Evolutionary conservation across 495 filamentous ascomycete genomes (phyloP).

Genomic region (Zalerion maritima): DNA sequence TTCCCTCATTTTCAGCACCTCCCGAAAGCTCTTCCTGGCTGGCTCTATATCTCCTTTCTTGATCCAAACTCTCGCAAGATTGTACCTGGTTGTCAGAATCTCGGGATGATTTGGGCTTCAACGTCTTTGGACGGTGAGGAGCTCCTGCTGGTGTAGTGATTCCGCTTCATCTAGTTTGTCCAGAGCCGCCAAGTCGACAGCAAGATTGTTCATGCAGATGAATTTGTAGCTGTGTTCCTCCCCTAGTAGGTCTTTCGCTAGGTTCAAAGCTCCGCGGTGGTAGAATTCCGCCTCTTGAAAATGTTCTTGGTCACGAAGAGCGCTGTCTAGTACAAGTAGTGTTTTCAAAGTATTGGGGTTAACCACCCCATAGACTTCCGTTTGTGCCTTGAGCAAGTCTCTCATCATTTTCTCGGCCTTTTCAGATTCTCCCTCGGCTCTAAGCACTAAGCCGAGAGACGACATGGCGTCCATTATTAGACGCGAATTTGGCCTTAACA

Average conservation of each 20-base stretch:
- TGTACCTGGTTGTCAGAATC: too few species aligned
- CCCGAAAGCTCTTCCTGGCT: too few species aligned
- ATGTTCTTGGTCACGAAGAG: neutral
- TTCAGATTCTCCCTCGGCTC: neutral
- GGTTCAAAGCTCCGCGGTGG: neutral
- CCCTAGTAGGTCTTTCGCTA: neutral
- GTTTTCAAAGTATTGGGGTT: slow-evolving; percentile 1
- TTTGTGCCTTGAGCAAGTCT: neutral
- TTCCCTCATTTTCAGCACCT: too few species aligned
- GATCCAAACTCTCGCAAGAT: too few species aligned
- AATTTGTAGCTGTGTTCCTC: slow-evolving; percentile 2
- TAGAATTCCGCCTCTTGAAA: neutral
- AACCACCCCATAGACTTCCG: neutral
- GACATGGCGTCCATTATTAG: slow-evolving; percentile 4
- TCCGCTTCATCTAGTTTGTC: slow-evolving; percentile 6
- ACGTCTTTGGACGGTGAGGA: neutral
- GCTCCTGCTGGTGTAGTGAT: neutral
- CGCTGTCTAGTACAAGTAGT: neutral
- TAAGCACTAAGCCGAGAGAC: slow-evolving; percentile 2
- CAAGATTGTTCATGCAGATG: slow-evolving; percentile 9
- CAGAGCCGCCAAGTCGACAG: slow-evolving; percentile 3
- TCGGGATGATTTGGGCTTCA: neutral
- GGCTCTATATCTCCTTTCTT: too few species aligned
- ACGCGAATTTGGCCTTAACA: slow-evolving; percentile 4
- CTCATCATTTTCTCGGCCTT: slow-evolving; percentile 1